phyloP scores from a whole-genome alignment of 1,284 basidiomycete genomes.

The Cyathus olla region DNA sequence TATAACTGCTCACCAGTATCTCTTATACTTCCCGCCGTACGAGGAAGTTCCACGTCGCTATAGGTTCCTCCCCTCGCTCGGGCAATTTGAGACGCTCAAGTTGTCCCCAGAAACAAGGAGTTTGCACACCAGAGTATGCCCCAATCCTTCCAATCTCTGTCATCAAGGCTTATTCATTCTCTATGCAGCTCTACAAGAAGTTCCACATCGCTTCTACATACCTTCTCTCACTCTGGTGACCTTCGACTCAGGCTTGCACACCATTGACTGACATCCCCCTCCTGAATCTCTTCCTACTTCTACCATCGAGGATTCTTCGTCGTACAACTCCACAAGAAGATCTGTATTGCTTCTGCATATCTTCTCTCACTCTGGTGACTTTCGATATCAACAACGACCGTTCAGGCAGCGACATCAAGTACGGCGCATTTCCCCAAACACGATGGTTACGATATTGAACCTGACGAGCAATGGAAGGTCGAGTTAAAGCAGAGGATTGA shows the following conservation, averaged over 20 bases:
- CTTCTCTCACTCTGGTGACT: constrained; percentile 11
- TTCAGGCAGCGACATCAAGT: constrained; percentile 29
- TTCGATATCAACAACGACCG: constrained; percentile 47
- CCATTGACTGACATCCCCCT: constrained; percentile 32
- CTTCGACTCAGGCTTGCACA: constrained; percentile 11
- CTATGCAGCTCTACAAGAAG: too few relatives aligned
- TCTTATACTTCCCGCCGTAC: too few relatives aligned
- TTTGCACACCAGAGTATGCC: too few relatives aligned
- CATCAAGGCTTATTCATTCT: too few relatives aligned
- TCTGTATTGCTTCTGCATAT: constrained; percentile 19
- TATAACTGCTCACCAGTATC: too few relatives aligned
- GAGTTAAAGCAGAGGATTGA: constrained; percentile 55
- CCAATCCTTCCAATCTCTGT: too few relatives aligned
- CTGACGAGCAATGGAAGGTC: constrained; percentile 64
- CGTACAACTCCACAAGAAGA: constrained; percentile 13
- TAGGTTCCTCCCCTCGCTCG: too few relatives aligned
- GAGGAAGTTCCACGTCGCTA: too few relatives aligned
- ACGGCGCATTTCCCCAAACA: constrained; percentile 12
- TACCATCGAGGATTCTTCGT: constrained; percentile 20
- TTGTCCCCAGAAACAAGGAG: too few relatives aligned
- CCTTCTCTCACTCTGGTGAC: too few relatives aligned
- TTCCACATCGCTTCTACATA: too few relatives aligned
- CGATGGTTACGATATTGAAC: constrained; percentile 55
- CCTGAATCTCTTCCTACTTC: constrained; percentile 21
- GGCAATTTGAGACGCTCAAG: too few relatives aligned